Evolutionary conservation across 192 early-diverging fungal genomes (phyloP).

Genomic region (Backusella tarrabulga): DNA sequence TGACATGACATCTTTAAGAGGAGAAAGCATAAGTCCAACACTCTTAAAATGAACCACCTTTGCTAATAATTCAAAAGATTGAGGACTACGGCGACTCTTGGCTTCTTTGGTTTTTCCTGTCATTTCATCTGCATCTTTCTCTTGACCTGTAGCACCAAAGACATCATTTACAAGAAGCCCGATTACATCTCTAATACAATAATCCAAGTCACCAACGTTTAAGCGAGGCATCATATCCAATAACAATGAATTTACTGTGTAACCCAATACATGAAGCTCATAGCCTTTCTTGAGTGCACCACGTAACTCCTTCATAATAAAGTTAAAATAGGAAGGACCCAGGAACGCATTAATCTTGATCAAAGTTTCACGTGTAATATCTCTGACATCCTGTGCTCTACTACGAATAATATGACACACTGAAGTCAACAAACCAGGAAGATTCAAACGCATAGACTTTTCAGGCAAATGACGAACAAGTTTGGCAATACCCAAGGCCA

Average conservation of each 20-base stretch:
- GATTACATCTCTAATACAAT: conserved; percentile 69
- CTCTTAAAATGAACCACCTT: conserved; percentile 65
- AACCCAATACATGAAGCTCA: conserved; percentile 94
- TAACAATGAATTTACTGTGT: conserved; percentile 86
- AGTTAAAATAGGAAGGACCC: conserved; percentile 81
- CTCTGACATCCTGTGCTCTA: conserved; percentile 81
- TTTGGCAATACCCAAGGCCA: conserved; percentile 83
- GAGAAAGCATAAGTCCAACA: conserved; percentile 71
- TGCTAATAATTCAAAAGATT: conserved; percentile 85
- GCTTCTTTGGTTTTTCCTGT: conserved; percentile 90
- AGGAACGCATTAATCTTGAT: conserved; percentile 83
- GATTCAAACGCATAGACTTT: conserved; percentile 69
- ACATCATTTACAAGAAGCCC: conserved; percentile 84
- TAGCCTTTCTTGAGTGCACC: conserved; percentile 80
- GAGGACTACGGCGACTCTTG: conserved; percentile 78
- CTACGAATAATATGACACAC: conserved; percentile 87
- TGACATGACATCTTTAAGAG: conserved; percentile 84
- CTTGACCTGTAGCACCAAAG: conserved; percentile 87
- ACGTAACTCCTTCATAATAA: conserved; percentile 84
- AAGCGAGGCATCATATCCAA: conserved; percentile 57
- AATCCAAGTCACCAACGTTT: conserved; percentile 74
- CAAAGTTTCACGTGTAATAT: conserved; percentile 82
- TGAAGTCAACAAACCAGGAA: conserved; percentile 84
- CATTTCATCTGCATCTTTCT: conserved; percentile 90
- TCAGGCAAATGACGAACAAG: conserved; percentile 81